Conservation (phyloP, 768 basidiomycete species). For the Clitopilus passeckerianus region DNA sequence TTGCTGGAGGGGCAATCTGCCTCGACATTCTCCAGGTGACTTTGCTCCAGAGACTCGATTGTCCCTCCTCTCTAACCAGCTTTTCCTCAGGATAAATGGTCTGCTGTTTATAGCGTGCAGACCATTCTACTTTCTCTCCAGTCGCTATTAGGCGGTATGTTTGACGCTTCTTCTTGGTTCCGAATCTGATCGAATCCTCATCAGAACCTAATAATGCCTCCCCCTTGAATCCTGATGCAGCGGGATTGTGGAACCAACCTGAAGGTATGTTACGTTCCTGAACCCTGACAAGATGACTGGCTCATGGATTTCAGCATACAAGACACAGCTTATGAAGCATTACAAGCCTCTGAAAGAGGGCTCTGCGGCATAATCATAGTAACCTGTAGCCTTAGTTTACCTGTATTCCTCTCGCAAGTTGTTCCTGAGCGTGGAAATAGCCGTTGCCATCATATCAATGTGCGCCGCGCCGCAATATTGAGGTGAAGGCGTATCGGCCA, state of each 20-base stretch:
- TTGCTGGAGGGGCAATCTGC: constrained; percentile 72
- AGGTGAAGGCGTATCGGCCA: background rate
- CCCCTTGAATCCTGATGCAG: constrained; percentile 84
- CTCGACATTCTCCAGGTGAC: constrained; percentile 82
- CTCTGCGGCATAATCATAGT: constrained; percentile 15
- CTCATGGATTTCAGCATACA: constrained; percentile 49
- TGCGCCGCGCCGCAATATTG: background rate
- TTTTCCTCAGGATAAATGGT: constrained; percentile 76
- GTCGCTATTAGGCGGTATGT: constrained; percentile 78
- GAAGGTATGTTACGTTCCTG: constrained; percentile 35
- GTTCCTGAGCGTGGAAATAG: background rate
- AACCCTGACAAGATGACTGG: background rate
- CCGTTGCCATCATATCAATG: background rate
- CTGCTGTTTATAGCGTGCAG: constrained; percentile 88
- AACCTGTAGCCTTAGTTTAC: constrained; percentile 7
- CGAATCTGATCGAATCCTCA: background rate
- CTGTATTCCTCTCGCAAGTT: constrained; percentile 8
- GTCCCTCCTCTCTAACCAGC: too few species aligned
- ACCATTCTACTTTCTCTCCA: constrained; percentile 87
- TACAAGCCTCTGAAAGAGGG: constrained; percentile 53
- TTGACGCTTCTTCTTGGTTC: background rate
- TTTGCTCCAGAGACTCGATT: background rate
- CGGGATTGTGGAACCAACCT: constrained; percentile 72
- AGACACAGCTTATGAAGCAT: constrained; percentile 63
- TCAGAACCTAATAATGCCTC: constrained; percentile 92